Percentiles rank a stretch among this genome's conserved stretches.
phyloP scores from a whole-genome alignment of 2,329 filamentous ascomycete genomes.

The Trichoderma sp. region DNA sequence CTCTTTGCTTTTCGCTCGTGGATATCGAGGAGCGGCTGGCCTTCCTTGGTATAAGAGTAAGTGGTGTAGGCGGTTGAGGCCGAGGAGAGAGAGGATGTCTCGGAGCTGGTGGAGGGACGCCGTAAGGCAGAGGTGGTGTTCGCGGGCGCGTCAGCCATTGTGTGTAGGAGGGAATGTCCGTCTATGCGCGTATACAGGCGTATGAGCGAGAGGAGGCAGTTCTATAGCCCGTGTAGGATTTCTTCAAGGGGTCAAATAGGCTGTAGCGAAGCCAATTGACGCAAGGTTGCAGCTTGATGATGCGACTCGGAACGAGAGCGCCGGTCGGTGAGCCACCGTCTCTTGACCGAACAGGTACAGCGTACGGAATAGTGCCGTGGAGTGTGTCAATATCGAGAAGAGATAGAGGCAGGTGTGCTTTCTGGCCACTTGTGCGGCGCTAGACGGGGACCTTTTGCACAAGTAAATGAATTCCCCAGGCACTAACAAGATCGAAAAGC shows the following conservation, averaged over 20 bases:
- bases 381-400: not conserved
- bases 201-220: not conserved
- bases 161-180: not conserved
- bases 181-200: not conserved
- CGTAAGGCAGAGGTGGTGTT: constrained; percentile 31
- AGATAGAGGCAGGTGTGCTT: not conserved
- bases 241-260: not conserved
- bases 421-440: not conserved
- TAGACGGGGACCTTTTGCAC: not conserved
- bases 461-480: not conserved
- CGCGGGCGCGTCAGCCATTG: constrained; percentile 19
- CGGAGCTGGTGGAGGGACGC: constrained; percentile 36
- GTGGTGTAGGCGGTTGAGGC: constrained; percentile 38
- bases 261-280: constrained; percentile 1
- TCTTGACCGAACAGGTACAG: constrained; percentile 17
- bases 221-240: not conserved
- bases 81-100: constrained; percentile 40
- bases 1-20: constrained; percentile 31
- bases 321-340: constrained; percentile 22
- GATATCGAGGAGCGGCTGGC: constrained; percentile 7
- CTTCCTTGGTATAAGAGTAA: constrained; percentile 36
- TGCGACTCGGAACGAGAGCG: constrained; percentile 13
- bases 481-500: not conserved
- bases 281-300: constrained; percentile 27
- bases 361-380: not conserved